Conservation (phyloP, 192 early-diverging fungal species). For the Coemansia sp. region DNA sequence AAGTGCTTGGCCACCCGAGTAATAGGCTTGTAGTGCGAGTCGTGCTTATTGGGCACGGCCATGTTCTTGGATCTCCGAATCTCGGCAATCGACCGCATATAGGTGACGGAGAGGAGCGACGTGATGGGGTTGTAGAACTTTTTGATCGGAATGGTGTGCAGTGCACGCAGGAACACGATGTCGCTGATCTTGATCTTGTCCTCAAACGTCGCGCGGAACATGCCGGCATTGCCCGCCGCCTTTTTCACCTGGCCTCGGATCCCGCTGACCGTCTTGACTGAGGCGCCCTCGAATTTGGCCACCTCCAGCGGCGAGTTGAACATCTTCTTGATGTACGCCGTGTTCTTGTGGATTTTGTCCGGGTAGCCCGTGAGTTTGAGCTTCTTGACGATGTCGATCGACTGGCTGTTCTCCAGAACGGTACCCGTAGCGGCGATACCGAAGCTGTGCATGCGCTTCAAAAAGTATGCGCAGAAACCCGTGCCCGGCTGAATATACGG, state of each 20-base stretch:
- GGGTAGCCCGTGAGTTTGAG: conserved; percentile 96
- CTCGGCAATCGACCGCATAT: conserved; percentile 87
- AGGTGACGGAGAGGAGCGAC: conserved; percentile 85
- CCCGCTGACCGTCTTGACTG: conserved; percentile 93
- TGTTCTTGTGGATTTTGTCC: conserved; percentile 95
- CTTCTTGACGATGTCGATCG: conserved; percentile 97
- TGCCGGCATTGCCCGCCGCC: conserved; percentile 80
- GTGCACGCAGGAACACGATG: conserved; percentile 96
- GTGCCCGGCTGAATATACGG: conserved; percentile 96
- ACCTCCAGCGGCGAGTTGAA: conserved; percentile 95
- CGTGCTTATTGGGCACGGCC: conserved; percentile 68
- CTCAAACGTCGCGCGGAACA: conserved; percentile 97
- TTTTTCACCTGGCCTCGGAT: conserved; percentile 99
- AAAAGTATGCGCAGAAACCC: conserved; percentile 83
- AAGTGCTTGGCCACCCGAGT: conserved; percentile 75
- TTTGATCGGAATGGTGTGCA: conserved; percentile 95
- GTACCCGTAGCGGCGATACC: conserved; percentile 95
- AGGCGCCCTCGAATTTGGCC: conserved; percentile 97
- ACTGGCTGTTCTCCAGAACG: conserved; percentile 91
- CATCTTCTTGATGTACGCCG: conserved; percentile 98
- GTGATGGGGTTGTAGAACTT: conserved; percentile 98
- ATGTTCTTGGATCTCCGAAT: conserved; percentile 70
- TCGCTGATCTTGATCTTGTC: conserved; percentile 97
- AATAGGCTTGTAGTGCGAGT: conserved; percentile 90
- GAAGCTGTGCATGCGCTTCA: conserved; percentile 78